Base-by-base conservation (phyloP, 768 basidiomycete species). In the Tylopilus sp. region DNA sequence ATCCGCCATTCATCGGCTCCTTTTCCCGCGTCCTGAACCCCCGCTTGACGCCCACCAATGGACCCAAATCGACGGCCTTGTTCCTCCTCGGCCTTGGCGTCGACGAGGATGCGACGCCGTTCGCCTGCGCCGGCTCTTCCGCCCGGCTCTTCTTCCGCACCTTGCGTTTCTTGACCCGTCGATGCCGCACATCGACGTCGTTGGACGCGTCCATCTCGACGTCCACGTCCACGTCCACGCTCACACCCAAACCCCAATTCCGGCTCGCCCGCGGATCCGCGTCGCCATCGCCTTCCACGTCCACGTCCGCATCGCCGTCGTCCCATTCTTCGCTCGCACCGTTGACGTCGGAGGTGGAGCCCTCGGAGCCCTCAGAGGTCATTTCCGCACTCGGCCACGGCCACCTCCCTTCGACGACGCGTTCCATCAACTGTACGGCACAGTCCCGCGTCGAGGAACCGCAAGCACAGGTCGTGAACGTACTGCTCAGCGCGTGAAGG, bases 381-480 rank as follows among this genome's bases (percentile, higher is more conserved):
- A 64, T 65, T 48, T 71, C 68, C 29, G 66, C 69, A 41, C 57
- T 46, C 3, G 66, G 66, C 64, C 67, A 68, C 6, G 66, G 66
- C 66, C 66, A 68, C 14, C 42, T 58, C 40, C 66, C 66, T 38
- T 80, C 78, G 22, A 87, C 84, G 56, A 87, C 83, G n/a, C 74
- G 74, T 14, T 79, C 80, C 79, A 87, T 85, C n/a, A 80, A 76
- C 13, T 71, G 74, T 24, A 86, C 65, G 3, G 81, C 85, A 59
- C 88, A 90, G 48, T 86, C 82, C 29, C 73, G 74, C 5, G 84
- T 76, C 6, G 74, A 74, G 11, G 79, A 73, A 7, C 87, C 87
- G 57, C 87, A 89, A 0, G 87, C 87, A 50, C 87, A 89, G 1
- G 85, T 84, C 4, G 84, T 83, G 61, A 89, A 89, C 0, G 84